A percentile compares a stretch with the other conserved stretches of the same genome.
phyloP scores from a whole-genome alignment of 306 rosid genomes.

The Malus sieversii region DNA sequence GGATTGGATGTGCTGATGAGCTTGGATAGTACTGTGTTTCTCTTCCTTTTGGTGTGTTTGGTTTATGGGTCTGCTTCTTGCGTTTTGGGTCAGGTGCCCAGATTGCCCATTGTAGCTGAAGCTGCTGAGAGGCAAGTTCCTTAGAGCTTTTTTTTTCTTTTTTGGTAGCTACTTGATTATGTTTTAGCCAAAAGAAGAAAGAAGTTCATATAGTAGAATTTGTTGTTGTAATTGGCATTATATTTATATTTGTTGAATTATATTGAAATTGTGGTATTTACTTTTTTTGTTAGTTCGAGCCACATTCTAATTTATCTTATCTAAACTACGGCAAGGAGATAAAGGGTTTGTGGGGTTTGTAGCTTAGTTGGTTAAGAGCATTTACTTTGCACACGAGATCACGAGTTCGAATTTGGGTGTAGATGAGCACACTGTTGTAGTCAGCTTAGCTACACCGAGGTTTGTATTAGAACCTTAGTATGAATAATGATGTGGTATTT shows the following conservation, averaged over 20 bases:
- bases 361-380: too few relatives aligned
- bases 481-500: too few relatives aligned
- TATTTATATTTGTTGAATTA: neutral
- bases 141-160: slow-evolving; percentile 4
- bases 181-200: neutral
- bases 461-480: too few relatives aligned
- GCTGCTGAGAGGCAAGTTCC: slow-evolving; percentile 97
- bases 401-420: too few relatives aligned
- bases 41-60: slow-evolving; percentile 75
- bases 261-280: neutral
- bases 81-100: slow-evolving; percentile 73
- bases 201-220: neutral
- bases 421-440: too few relatives aligned
- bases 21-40: slow-evolving; percentile 84
- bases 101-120: slow-evolving; percentile 94
- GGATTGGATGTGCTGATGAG: slow-evolving; percentile 91
- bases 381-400: too few relatives aligned
- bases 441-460: too few relatives aligned
- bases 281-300: neutral
- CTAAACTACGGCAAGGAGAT: too few relatives aligned
- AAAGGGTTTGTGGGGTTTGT: too few relatives aligned
- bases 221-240: neutral
- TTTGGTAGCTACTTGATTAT: neutral
- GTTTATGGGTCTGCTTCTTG: slow-evolving; percentile 85
- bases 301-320: too few relatives aligned